Evolutionary conservation across 768 basidiomycete genomes (phyloP).

Genomic region (Calocera viscosa): DNA sequence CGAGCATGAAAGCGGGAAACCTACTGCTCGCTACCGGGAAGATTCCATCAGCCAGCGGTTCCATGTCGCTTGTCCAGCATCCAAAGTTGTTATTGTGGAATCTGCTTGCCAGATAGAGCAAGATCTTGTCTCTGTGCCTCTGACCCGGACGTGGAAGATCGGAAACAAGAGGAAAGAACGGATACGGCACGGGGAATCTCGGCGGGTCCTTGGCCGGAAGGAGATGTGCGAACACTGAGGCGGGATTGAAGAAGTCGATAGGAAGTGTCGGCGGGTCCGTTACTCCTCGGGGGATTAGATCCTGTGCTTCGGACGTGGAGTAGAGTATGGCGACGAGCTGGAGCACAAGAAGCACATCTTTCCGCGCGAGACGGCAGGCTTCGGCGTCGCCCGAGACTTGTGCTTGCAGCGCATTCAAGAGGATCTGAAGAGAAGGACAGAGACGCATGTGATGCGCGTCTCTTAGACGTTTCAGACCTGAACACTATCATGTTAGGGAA

Average conservation of each 20-base stretch:
- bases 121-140: background rate
- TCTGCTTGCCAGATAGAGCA: background rate
- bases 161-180: background rate
- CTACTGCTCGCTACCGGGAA: slow-evolving; percentile 56
- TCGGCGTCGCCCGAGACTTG: background rate
- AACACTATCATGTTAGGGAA: background rate
- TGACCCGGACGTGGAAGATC: background rate
- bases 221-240: background rate
- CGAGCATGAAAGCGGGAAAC: background rate
- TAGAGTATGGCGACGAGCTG: background rate
- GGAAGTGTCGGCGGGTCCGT: background rate
- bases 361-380: background rate
- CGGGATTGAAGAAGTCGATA: background rate
- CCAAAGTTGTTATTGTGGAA: slow-evolving; percentile 77
- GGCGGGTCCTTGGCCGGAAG: background rate
- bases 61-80: slow-evolving; percentile 53
- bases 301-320: background rate
- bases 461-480: background rate
- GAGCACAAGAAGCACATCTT: background rate
- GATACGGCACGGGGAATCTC: background rate
- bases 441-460: background rate
- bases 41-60: slow-evolving; percentile 56
- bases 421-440: background rate
- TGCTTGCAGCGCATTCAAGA: background rate
- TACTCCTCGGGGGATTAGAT: background rate